A percentile compares a stretch with the other conserved stretches of the same genome.
Evolutionary conservation across 192 early-diverging fungal species (phyloP).

Genomic region (Coemansia sp.): DNA sequence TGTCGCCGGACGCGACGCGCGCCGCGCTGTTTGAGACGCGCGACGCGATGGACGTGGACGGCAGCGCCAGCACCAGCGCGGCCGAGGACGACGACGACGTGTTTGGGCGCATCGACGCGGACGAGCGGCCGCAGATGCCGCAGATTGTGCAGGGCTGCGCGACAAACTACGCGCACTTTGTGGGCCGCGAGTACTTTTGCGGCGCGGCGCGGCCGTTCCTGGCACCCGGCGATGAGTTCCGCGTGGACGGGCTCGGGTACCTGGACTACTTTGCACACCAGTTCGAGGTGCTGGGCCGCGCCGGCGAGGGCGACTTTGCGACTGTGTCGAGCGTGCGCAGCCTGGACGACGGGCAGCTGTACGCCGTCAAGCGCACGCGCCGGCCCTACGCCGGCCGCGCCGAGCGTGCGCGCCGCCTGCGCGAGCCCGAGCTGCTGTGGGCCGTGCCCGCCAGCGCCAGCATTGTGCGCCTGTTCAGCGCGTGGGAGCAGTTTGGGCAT

Average conservation of each 20-base stretch:
- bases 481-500: conserved; percentile 91
- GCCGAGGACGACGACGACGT: conserved; percentile 27
- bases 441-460: conserved; percentile 56
- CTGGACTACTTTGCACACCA: conserved; percentile 69
- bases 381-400: conserved; percentile 63
- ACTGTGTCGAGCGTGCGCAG: conserved; percentile 76
- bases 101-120: conserved; percentile 26
- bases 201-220: conserved; percentile 37
- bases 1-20: not conserved
- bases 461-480: conserved; percentile 70
- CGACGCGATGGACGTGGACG: conserved; percentile 21
- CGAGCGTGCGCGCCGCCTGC: conserved; percentile 68
- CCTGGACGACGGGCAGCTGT: conserved; percentile 59
- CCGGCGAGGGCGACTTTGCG: conserved; percentile 84
- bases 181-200: conserved; percentile 39
- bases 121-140: conserved; percentile 51
- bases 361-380: conserved; percentile 82
- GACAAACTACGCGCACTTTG: conserved; percentile 51
- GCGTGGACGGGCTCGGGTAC: conserved; percentile 35
- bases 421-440: conserved; percentile 84
- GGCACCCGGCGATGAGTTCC: conserved; percentile 27
- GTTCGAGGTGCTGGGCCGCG: conserved; percentile 60
- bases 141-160: conserved; percentile 44
- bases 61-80: conserved; percentile 8
- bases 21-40: conserved; percentile 1